phyloP scores from a whole-genome alignment of 495 filamentous ascomycete species.

The Penicillium silybi region DNA sequence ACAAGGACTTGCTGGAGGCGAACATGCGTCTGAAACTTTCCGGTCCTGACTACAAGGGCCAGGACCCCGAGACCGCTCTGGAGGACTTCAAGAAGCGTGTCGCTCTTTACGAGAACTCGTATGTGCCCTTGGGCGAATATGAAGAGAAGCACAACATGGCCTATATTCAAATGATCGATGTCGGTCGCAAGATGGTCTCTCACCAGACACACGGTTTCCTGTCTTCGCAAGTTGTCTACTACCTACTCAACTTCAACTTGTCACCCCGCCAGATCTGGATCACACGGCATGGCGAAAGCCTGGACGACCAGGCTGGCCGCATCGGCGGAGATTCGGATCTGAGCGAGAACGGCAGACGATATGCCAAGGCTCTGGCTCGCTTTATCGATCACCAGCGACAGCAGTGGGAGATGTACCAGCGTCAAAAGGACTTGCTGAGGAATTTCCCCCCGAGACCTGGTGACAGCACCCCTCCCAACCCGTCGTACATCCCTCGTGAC shows the following conservation, averaged over 20 bases:
- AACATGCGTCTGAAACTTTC: constrained; percentile 99
- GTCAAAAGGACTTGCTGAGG: constrained; percentile 62
- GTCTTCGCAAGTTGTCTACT: constrained; percentile 84
- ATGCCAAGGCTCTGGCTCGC: constrained; percentile 65
- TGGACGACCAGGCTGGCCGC: constrained; percentile 73
- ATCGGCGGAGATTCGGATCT: constrained; percentile 84
- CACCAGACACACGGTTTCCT: constrained; percentile 90
- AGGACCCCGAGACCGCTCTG: constrained; percentile 78
- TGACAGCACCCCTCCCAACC: constrained; percentile 91
- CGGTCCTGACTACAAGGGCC: constrained; percentile 91
- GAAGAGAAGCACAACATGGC: constrained; percentile 87
- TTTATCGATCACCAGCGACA: constrained; percentile 74
- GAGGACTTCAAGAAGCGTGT: constrained; percentile 92
- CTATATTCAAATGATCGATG: constrained; percentile 96
- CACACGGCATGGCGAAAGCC: constrained; percentile 83
- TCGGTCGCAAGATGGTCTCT: constrained; percentile 87
- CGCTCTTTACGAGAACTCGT: constrained; percentile 88
- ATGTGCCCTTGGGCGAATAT: constrained; percentile 84
- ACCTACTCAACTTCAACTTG: constrained; percentile 92
- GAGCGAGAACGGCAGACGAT: constrained; percentile 67
- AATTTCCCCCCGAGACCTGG: constrained; percentile 81
- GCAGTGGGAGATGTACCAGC: constrained; percentile 74
- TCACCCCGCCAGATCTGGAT: constrained; percentile 97
- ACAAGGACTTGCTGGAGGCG: constrained; percentile 76
- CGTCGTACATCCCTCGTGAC: constrained; percentile 59